phyloP scores from a whole-genome alignment of 257 asterid species.

The Solanum okadae region DNA sequence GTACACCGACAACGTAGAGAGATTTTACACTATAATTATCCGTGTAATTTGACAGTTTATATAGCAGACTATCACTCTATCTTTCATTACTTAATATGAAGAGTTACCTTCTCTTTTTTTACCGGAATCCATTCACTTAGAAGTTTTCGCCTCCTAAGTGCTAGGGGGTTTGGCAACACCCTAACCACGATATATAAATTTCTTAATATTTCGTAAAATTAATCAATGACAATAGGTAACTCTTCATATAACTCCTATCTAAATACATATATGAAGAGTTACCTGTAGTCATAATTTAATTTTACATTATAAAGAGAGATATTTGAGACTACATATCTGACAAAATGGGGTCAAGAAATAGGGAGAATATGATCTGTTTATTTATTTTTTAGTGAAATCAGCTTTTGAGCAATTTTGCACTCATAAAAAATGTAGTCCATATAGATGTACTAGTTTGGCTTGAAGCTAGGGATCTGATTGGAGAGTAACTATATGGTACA shows the following conservation, averaged over 20 bases:
- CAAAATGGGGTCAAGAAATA: conserved; percentile 25
- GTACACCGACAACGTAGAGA: background rate
- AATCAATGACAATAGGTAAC: background rate
- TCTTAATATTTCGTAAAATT: no score
- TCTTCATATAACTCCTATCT: background rate
- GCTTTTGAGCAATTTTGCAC: conserved; percentile 27
- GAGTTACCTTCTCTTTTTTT: background rate
- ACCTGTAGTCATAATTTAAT: background rate
- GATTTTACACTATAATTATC: background rate
- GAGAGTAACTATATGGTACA: background rate
- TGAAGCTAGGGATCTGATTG: conserved; percentile 11
- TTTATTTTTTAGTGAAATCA: conserved; percentile 23
- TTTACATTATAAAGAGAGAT: background rate
- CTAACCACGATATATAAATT: background rate
- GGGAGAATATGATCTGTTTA: background rate
- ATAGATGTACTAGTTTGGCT: conserved; percentile 20
- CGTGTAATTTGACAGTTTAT: background rate
- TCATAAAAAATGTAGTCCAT: conserved; percentile 3
- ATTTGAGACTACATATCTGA: conserved; percentile 1
- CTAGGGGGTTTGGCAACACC: background rate
- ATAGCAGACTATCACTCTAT: background rate
- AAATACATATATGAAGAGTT: background rate
- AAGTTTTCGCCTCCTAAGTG: background rate
- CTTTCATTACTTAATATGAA: background rate
- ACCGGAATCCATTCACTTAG: background rate